phyloP scores from a whole-genome alignment of 1,284 basidiomycete genomes.

The Cryptococcus sp. region DNA sequence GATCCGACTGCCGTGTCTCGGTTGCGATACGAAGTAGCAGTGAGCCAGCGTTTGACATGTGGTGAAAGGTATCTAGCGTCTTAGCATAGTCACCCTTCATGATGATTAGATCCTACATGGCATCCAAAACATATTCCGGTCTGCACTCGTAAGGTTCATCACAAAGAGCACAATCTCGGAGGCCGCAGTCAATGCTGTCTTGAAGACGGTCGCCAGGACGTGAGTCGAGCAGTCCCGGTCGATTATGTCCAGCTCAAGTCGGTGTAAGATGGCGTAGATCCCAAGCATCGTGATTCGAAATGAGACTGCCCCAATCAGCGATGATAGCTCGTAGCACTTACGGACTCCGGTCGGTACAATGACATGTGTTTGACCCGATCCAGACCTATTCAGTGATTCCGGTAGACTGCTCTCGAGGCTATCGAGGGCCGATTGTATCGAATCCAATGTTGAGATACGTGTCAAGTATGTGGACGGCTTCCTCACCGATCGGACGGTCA shows the following conservation, averaged over 20 bases:
- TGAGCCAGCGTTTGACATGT: conserved; percentile 27
- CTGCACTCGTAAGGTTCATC: conserved; percentile 7
- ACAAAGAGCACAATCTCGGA: conserved; percentile 16
- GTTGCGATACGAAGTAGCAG: conserved; percentile 24
- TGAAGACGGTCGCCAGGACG: background rate
- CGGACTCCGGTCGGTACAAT: conserved; percentile 19
- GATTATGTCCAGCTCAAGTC: conserved; percentile 17
- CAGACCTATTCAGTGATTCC: background rate
- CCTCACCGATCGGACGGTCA: conserved; percentile 2
- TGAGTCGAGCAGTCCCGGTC: background rate
- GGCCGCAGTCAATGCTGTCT: background rate
- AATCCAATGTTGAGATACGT: conserved; percentile 18
- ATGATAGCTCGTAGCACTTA: conserved; percentile 6
- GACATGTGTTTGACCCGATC: too few species aligned
- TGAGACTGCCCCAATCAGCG: conserved; percentile 15
- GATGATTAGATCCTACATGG: conserved; percentile 22
- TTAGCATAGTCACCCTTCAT: background rate
- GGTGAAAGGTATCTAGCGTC: conserved; percentile 27
- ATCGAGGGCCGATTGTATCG: conserved; percentile 14
- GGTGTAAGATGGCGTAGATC: conserved; percentile 18
- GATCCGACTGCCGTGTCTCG: conserved; percentile 7
- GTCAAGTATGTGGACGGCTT: conserved; percentile 6
- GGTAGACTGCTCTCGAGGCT: conserved; percentile 17
- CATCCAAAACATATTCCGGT: conserved; percentile 27
- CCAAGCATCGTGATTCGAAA: conserved; percentile 28